Conservation (phyloP, 2,329 filamentous ascomycete genomes). For the Neobulgaria alba region DNA sequence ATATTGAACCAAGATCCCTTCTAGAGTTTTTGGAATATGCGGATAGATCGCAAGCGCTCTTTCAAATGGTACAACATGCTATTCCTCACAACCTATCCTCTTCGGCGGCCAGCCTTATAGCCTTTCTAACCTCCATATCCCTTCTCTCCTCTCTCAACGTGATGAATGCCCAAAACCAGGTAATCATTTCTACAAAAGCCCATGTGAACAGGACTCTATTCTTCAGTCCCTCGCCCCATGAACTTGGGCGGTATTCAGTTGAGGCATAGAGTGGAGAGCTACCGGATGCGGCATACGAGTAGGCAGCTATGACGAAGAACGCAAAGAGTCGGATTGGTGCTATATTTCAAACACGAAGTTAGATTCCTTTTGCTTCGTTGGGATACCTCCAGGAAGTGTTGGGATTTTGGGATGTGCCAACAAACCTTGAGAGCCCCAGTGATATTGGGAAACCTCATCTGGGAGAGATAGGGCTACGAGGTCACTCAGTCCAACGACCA, state of each 20-base stretch:
- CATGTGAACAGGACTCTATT: constrained; percentile 81
- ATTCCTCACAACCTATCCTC: constrained; percentile 26
- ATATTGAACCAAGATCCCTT: not conserved
- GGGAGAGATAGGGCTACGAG: constrained; percentile 58
- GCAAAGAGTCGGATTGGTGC: constrained; percentile 58
- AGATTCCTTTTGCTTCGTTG: not conserved
- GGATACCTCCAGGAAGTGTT: not conserved
- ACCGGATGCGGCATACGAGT: constrained; percentile 53
- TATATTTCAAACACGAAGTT: constrained; percentile 4
- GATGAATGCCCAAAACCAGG: constrained; percentile 81
- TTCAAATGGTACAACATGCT: too few relatives aligned
- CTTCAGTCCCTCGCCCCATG: constrained; percentile 60
- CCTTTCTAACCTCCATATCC: constrained; percentile 27
- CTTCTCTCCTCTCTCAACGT: constrained; percentile 57
- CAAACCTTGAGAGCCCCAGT: constrained; percentile 59
- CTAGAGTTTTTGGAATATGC: too few relatives aligned
- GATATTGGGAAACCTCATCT: constrained; percentile 54
- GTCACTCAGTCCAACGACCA: constrained; percentile 52
- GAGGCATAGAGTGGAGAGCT: constrained; percentile 41
- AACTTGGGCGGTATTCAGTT: constrained; percentile 34
- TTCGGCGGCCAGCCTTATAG: constrained; percentile 28
- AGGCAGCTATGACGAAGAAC: constrained; percentile 52
- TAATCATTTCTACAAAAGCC: constrained; percentile 72
- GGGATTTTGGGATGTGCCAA: constrained; percentile 35
- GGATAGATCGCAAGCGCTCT: too few relatives aligned